A percentile compares a stretch with the other conserved stretches of the same genome.
Evolutionary conservation across 257 asterid species (phyloP).

Genomic region (Penstemon davidsonii): DNA sequence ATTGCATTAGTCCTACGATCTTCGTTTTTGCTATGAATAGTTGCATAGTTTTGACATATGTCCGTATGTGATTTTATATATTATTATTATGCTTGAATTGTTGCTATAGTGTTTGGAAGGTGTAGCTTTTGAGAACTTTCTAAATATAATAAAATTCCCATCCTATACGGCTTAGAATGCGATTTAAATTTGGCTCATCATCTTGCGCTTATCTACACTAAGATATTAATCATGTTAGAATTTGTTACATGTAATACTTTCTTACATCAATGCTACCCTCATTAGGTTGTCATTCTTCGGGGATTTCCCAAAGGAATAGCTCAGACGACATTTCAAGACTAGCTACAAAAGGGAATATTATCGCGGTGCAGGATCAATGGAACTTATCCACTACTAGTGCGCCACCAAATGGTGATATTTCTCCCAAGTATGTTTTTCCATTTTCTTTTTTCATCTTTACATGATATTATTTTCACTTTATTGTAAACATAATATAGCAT

Average conservation of each 20-base stretch:
- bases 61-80: no score
- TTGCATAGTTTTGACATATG: no score
- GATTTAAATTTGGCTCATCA: no score
- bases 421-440: slow-evolving; percentile 35
- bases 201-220: no score
- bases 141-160: no score
- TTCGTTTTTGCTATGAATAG: no score
- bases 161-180: no score
- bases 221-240: no score
- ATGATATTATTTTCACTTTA: not conserved
- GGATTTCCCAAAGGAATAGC: slow-evolving; percentile 24
- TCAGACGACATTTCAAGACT: slow-evolving; percentile 14
- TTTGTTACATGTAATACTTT: no score
- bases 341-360: slow-evolving; percentile 7
- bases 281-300: slow-evolving; percentile 39
- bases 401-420: slow-evolving; percentile 22
- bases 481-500: not conserved
- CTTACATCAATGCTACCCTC: not conserved
- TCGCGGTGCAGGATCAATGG: slow-evolving; percentile 1
- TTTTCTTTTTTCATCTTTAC: not conserved
- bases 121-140: no score
- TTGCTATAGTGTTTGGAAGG: no score
- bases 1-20: not conserved
- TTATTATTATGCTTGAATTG: no score
- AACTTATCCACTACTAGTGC: slow-evolving; percentile 3